These are phyloP conservation scores for Hanseniaspora occidentalis DNA, from an alignment of 805 yeast genomes.

Conservation along the genomic window DNA sequence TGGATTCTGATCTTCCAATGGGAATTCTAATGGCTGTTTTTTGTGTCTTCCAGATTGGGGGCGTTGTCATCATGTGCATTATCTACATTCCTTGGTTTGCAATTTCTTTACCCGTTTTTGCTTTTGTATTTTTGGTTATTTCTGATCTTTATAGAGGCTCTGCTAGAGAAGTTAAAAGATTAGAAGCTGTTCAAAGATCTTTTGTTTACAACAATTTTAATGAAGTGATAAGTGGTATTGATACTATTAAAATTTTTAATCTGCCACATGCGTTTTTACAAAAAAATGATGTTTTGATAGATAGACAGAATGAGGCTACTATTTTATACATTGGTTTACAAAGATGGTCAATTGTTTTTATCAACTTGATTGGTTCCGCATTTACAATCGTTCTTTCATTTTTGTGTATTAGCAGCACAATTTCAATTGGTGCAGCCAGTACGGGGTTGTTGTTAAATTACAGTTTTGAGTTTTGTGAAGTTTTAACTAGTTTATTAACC, in stretches of 20 bases:
- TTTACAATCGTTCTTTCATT: slow-evolving; percentile 43
- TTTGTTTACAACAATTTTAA: slow-evolving; percentile 39
- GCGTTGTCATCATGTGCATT: slow-evolving; percentile 56
- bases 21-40: slow-evolving; percentile 23
- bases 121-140: slow-evolving; percentile 30
- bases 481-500: slow-evolving; percentile 39
- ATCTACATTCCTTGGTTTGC: slow-evolving; percentile 73
- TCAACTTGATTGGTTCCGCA: slow-evolving; percentile 36
- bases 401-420: slow-evolving; percentile 47
- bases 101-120: slow-evolving; percentile 49
- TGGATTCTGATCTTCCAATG: slow-evolving; percentile 68
- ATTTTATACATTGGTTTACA: slow-evolving; percentile 41
- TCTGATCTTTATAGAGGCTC: slow-evolving; percentile 37
- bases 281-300: slow-evolving; percentile 36
- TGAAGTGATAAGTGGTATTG: slow-evolving; percentile 37
- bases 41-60: slow-evolving; percentile 41
- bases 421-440: slow-evolving; percentile 43
- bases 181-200: slow-evolving; percentile 40
- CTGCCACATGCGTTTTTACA: slow-evolving; percentile 26
- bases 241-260: slow-evolving; percentile 33
- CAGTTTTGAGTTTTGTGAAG: slow-evolving; percentile 45
- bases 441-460: slow-evolving; percentile 52
- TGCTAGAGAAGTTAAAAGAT: slow-evolving; percentile 37
- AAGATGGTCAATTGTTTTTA: slow-evolving; percentile 34
- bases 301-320: slow-evolving; percentile 42